Conservation (phyloP, 148 eudicot species). For the Rhododendron ferrugineum region DNA sequence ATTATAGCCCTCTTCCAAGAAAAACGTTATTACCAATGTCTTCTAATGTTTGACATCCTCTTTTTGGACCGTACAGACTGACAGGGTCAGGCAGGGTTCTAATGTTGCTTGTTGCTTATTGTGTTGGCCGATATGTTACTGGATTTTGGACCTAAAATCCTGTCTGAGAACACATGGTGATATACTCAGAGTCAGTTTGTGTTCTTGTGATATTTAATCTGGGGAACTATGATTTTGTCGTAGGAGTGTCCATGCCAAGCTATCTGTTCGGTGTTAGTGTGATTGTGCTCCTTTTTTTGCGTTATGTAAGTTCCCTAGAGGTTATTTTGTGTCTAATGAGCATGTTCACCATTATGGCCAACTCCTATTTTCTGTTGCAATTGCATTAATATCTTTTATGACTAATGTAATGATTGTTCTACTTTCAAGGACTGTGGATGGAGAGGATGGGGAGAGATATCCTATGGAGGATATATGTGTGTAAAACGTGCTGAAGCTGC, state of each 20-base stretch:
- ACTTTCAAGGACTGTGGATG: slow-evolving; percentile 73
- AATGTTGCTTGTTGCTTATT: not conserved
- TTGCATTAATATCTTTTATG: not conserved
- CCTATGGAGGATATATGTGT: slow-evolving; percentile 87
- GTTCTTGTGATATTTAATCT: slow-evolving; percentile 1
- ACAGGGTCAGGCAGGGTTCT: not conserved
- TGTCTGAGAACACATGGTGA: not conserved
- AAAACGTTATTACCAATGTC: not conserved
- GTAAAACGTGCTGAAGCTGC: slow-evolving; percentile 84
- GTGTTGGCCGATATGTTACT: not conserved
- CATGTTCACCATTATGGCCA: not conserved
- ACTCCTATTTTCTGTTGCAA: not conserved
- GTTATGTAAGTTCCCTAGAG: not conserved
- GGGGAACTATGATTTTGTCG: not conserved
- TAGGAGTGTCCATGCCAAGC: not conserved
- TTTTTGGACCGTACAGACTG: not conserved
- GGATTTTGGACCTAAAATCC: not conserved
- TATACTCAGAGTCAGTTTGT: not conserved
- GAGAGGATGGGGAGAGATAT: slow-evolving; percentile 99
- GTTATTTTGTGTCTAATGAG: not conserved
- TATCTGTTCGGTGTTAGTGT: not conserved
- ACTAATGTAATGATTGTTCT: slow-evolving; percentile 3
- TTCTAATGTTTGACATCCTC: not conserved
- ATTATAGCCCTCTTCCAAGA: not conserved
- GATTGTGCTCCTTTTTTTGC: not conserved